Base-by-base conservation (phyloP, 805 yeast species). In the Sugiyamaella marilandica region DNA sequence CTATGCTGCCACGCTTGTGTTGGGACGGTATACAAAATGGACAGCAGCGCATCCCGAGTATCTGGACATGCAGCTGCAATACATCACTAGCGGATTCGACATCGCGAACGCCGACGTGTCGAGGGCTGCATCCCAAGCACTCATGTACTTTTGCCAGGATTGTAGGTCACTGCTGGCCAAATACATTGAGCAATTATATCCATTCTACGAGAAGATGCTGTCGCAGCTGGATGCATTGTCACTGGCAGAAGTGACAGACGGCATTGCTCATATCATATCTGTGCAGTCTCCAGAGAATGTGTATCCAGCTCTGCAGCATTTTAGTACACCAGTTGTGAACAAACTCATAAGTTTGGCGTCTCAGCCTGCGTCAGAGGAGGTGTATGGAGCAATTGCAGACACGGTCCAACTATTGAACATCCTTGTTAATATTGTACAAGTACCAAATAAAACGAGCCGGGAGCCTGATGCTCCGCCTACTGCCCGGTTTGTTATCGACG, bases 21-120 rank as follows among this genome's bases (percentile, higher is more conserved):
- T 94, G 39, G 98, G 99, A n/a, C 77, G 99, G 62, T 94, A 94
- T 68, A 87, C 98, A 1, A 89, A 86, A 70, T 94, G 99, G 97
- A 88, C 98, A 0, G 74, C 90, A 2, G 78, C 81, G 59, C 95
- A 94, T 69, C 90, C 95, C 3, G 84, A 86, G 56, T 85, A 76
- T 61, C 74, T 95, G 55, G 94, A 87, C 67, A 78, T 82, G 46
- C 96, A 91, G 67, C 75, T 94, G 53, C 83, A 85, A 57, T 94
- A 90, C 66, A 88, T 95, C 57, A 85, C 85, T 52, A 76, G 75
- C 55, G 96, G 97, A 0, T 87, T 94, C 63, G 73, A 73, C 57
- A 85, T 89, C 62, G 71, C 74, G 58, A 49, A 68, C 70, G 29
- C 63, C 57, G 37, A 65, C 39, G 85, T 87, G 31, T 74, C 85